These are phyloP conservation scores for Metschnikowia drakensbergensis DNA, from an alignment of 805 yeast genomes.

Conservation along the genomic window DNA sequence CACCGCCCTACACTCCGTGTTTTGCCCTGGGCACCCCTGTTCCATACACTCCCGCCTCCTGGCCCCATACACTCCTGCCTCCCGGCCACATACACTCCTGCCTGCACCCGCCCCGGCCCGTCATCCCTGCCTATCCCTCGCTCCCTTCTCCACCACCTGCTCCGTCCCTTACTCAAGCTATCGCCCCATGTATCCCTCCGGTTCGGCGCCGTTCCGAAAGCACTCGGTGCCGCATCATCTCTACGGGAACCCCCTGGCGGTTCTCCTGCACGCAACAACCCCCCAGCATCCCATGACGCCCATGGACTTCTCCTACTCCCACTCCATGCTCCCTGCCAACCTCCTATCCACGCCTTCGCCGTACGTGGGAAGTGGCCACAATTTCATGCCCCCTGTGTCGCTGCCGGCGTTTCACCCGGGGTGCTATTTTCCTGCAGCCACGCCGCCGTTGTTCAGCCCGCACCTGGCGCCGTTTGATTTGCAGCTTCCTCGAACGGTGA, in stretches of 20 bases:
- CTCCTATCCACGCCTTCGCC: conserved; percentile 51
- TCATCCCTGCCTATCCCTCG: too few species aligned
- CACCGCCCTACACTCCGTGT: background rate
- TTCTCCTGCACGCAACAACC: background rate
- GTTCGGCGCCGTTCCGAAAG: conserved; percentile 1
- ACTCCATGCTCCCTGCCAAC: conserved; percentile 61
- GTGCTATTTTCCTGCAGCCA: background rate
- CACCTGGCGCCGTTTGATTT: conserved; percentile 2
- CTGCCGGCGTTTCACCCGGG: conserved; percentile 8
- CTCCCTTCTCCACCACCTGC: too few species aligned
- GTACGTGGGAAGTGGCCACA: conserved; percentile 38
- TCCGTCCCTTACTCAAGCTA: too few species aligned
- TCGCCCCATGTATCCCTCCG: background rate
- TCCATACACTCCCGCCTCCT: too few species aligned
- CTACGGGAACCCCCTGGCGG: too few species aligned
- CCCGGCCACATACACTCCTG: too few species aligned
- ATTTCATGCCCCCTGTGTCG: conserved; percentile 16
- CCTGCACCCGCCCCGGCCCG: too few species aligned
- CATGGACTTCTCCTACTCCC: conserved; percentile 55
- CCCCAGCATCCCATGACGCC: conserved; percentile 32
- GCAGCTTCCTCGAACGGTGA: conserved; percentile 20
- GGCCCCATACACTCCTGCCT: too few species aligned
- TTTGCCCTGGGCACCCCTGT: background rate
- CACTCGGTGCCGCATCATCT: background rate
- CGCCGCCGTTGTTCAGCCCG: conserved; percentile 4